Conservation (phyloP, 805 yeast genomes). For the Barnettozyma sucrosica region DNA sequence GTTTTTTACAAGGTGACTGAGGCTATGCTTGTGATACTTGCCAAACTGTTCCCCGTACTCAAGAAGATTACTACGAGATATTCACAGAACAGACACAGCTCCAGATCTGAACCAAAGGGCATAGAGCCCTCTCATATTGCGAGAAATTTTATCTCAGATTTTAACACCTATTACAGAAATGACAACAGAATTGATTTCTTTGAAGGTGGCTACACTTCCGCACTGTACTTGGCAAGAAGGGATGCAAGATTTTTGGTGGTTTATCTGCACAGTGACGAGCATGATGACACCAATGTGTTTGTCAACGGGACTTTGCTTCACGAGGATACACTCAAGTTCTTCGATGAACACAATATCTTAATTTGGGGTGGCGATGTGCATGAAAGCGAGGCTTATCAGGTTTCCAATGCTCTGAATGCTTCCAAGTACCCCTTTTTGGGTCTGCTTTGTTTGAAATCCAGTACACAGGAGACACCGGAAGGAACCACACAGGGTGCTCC, state of each 20-base stretch:
- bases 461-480: slow-evolving; percentile 43
- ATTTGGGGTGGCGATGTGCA: slow-evolving; percentile 86
- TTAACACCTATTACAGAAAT: slow-evolving; percentile 40
- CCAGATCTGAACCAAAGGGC: slow-evolving; percentile 30
- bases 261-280: slow-evolving; percentile 65
- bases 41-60: slow-evolving; percentile 32
- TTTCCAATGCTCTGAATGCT: slow-evolving; percentile 67
- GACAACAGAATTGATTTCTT: slow-evolving; percentile 34
- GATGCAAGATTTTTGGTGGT: slow-evolving; percentile 70
- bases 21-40: slow-evolving; percentile 23
- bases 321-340: slow-evolving; percentile 40
- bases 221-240: slow-evolving; percentile 62
- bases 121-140: slow-evolving; percentile 51
- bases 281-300: slow-evolving; percentile 54
- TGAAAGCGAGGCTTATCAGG: slow-evolving; percentile 79
- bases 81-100: slow-evolving; percentile 33
- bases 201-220: slow-evolving; percentile 76
- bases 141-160: slow-evolving; percentile 41
- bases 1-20: slow-evolving; percentile 26
- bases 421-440: slow-evolving; percentile 81
- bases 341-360: slow-evolving; percentile 46
- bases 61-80: slow-evolving; percentile 31
- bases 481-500: slow-evolving; percentile 51
- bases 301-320: slow-evolving; percentile 49
- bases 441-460: slow-evolving; percentile 61